Percentiles rank a stretch among this genome's conserved stretches.
These are phyloP conservation scores for Didymella lethalis DNA, from an alignment of 2,329 filamentous ascomycete genomes.

Conservation along the genomic window DNA sequence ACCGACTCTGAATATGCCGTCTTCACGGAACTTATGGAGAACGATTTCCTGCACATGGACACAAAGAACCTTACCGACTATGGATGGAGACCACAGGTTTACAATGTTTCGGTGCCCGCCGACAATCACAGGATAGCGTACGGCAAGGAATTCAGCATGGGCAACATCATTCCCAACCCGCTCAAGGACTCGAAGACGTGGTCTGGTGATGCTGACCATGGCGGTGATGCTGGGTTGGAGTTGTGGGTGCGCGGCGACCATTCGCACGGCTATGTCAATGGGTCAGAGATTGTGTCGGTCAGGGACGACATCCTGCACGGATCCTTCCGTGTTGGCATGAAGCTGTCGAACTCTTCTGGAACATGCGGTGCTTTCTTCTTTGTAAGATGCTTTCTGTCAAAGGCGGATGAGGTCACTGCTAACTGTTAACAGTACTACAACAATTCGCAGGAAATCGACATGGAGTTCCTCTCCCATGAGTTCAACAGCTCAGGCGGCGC, in stretches of 20 bases:
- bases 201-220: conserved; percentile 55
- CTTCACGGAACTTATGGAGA: conserved; percentile 75
- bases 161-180: conserved; percentile 66
- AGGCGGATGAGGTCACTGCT: conserved; percentile 10
- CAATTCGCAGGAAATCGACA: conserved; percentile 81
- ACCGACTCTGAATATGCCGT: conserved; percentile 53
- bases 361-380: conserved; percentile 85
- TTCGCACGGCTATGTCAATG: conserved; percentile 62
- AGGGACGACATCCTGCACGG: conserved; percentile 73
- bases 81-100: conserved; percentile 73
- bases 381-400: conserved; percentile 57
- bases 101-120: conserved; percentile 64
- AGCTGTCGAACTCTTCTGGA: conserved; percentile 66
- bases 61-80: conserved; percentile 53
- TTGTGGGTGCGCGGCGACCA: conserved; percentile 50
- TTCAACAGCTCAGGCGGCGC: conserved; percentile 66
- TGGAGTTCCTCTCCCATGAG: conserved; percentile 77
- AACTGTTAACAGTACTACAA: conserved; percentile 69
- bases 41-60: conserved; percentile 71
- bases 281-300: conserved; percentile 69
- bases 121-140: conserved; percentile 67
- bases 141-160: conserved; percentile 67
- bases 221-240: conserved; percentile 51
- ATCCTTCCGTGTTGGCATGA: conserved; percentile 73
- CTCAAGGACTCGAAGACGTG: conserved; percentile 54